Evolutionary conservation across 148 eudicot genomes (phyloP), one percentile per base, ranked within the genome.

Genomic region (Heliosperma pusillum): DNA sequence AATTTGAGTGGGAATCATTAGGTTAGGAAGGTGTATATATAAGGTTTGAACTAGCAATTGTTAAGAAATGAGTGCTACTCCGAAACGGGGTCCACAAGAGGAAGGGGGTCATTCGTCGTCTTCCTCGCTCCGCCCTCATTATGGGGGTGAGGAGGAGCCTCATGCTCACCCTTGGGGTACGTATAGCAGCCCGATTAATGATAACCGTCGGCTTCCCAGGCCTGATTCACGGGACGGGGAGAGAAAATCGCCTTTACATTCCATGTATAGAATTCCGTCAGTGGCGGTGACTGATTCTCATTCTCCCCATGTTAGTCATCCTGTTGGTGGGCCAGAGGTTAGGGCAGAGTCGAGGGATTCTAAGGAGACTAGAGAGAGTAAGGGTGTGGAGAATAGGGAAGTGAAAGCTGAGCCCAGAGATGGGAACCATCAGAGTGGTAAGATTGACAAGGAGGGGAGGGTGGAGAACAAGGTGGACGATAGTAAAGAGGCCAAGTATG

Each of bases 221-320:
- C 65, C 78, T 45, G 97, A 91, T 21, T 79, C 86, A 10, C 84
- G 88, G 30, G 90, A 89, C 52, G 83, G 80, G 71, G 90, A 83
- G 74, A 85, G 89, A 72, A 76, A 86, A 66, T 82, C 93, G 12
- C 90, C 90, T 19, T 64, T 93, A 84, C 91, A 80, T 76, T 84
- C 90, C 4, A 74, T 80, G 86, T 89, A 87, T 75, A 84, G 91
- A 44, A 76, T 85, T 76, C 70, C 92, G 27, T 70, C 86, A 26
- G 36, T 19, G 0, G 33, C 83, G 44, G 63, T 80, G 74, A 81
- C 67, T 74, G 93, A 85, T 58, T 69, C 83, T 5, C 90, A 84
- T 62, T 71, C 83, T 10, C 88, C 81, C 45, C 93, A 87, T 75
- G 30, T 81, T 76, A 87, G 76, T 78, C 88, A 89, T 52, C 64